Percentiles rank a stretch among this genome's conserved stretches.
phyloP scores from a whole-genome alignment of 441 rosid species.

The Macaranga tanarius region DNA sequence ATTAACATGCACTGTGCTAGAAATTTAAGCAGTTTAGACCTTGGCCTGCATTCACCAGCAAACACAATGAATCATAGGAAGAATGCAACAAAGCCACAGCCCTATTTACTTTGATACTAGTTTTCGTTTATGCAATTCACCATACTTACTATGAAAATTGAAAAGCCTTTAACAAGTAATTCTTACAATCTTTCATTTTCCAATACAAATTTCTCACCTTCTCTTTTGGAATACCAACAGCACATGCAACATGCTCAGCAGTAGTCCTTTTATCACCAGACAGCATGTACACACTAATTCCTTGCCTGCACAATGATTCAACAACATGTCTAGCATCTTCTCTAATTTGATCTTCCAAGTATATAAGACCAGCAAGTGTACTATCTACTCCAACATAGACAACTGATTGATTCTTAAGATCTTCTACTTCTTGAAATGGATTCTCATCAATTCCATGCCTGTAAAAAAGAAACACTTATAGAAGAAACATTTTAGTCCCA shows the following conservation, averaged over 20 bases:
- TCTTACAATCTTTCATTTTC: not conserved
- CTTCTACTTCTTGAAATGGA: slow-evolving; percentile 46
- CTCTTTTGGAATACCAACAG: slow-evolving; percentile 83
- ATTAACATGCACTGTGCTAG: no score
- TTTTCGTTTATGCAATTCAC: not conserved
- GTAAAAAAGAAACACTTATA: slow-evolving; percentile 25
- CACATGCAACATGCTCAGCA: slow-evolving; percentile 88
- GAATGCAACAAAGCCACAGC: no score
- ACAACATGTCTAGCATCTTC: slow-evolving; percentile 89
- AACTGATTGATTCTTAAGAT: slow-evolving; percentile 63
- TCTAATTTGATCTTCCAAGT: slow-evolving; percentile 87
- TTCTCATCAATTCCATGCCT: slow-evolving; percentile 74
- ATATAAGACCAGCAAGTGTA: slow-evolving; percentile 74
- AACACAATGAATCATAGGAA: no score
- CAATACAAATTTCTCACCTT: slow-evolving; percentile 43
- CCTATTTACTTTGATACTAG: not conserved
- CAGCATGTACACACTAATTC: slow-evolving; percentile 81
- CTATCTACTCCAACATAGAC: slow-evolving; percentile 83
- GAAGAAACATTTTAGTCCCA: not conserved
- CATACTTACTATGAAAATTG: not conserved
- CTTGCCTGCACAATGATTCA: slow-evolving; percentile 58
- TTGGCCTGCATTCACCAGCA: no score
- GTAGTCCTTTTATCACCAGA: slow-evolving; percentile 88
- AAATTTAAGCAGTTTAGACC: no score
- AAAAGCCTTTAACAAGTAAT: not conserved